Percentiles rank a stretch among this genome's conserved stretches.
Conservation (phyloP, 2,329 filamentous ascomycete genomes). For the Emericellopsis atlantica region DNA sequence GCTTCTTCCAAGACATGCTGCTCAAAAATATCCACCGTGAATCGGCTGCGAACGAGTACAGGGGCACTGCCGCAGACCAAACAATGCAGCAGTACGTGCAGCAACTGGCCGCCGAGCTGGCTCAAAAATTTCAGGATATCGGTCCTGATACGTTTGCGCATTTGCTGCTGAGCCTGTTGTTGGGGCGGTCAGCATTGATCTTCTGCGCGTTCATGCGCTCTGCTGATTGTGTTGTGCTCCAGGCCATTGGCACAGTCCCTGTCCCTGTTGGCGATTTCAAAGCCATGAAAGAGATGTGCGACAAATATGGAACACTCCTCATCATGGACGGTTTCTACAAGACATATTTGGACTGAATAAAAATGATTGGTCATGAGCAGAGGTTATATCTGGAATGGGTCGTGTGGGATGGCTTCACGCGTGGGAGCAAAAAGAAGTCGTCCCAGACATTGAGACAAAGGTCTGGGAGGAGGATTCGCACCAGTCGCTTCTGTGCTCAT, state of each 20-base stretch:
- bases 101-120: constrained; percentile 50
- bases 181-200: constrained; percentile 40
- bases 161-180: constrained; percentile 64
- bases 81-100: constrained; percentile 44
- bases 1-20: constrained; percentile 49
- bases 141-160: constrained; percentile 55
- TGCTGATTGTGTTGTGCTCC: neutral
- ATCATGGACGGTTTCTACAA: constrained; percentile 48
- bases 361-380: neutral
- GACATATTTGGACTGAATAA: no score
- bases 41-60: constrained; percentile 53
- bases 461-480: constrained; percentile 48
- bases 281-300: constrained; percentile 54
- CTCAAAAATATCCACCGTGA: constrained; percentile 42
- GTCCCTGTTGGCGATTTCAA: constrained; percentile 54
- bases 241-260: constrained; percentile 48
- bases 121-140: constrained; percentile 49
- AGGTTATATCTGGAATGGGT: constrained; percentile 13
- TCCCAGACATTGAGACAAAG: constrained; percentile 56
- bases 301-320: constrained; percentile 56
- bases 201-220: neutral
- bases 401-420: constrained; percentile 9
- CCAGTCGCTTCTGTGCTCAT: constrained; percentile 44
- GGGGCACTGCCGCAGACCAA: constrained; percentile 37
- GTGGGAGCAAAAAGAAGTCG: constrained; percentile 45